A percentile compares a stretch with the other conserved stretches of the same genome.
Evolutionary conservation across 306 rosid genomes (phyloP).

Genomic region (Rosa persica): DNA sequence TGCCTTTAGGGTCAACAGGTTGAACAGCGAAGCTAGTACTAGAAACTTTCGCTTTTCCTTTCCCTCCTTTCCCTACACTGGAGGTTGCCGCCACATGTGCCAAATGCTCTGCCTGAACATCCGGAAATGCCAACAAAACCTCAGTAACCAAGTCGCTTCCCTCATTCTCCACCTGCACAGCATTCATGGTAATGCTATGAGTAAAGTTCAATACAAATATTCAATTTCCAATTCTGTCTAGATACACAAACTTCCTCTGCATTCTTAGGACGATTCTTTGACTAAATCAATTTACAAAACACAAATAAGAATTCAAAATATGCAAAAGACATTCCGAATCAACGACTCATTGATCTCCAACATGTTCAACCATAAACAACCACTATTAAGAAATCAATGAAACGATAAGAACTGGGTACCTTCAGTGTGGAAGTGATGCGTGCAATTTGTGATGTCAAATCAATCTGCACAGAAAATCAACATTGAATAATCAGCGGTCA

Average conservation of each 20-base stretch:
- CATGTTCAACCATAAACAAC: background rate
- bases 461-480: constrained; percentile 59
- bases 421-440: constrained; percentile 74
- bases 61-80: constrained; percentile 79
- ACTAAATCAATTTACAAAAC: background rate
- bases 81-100: constrained; percentile 55
- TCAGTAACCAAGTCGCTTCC: constrained; percentile 62
- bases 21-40: constrained; percentile 48
- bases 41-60: constrained; percentile 64
- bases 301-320: background rate
- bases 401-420: no score
- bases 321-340: background rate
- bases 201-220: background rate
- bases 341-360: background rate
- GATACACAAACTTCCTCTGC: background rate
- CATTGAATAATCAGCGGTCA: background rate
- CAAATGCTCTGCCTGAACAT: constrained; percentile 55
- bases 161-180: constrained; percentile 65
- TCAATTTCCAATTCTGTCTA: background rate
- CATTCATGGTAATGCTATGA: background rate
- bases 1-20: constrained; percentile 52
- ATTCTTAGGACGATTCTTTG: background rate
- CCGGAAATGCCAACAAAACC: constrained; percentile 70
- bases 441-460: constrained; percentile 81
- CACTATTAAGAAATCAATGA: background rate